Evolutionary conservation across 306 rosid species (phyloP).

Genomic region (Purshia tridentata): DNA sequence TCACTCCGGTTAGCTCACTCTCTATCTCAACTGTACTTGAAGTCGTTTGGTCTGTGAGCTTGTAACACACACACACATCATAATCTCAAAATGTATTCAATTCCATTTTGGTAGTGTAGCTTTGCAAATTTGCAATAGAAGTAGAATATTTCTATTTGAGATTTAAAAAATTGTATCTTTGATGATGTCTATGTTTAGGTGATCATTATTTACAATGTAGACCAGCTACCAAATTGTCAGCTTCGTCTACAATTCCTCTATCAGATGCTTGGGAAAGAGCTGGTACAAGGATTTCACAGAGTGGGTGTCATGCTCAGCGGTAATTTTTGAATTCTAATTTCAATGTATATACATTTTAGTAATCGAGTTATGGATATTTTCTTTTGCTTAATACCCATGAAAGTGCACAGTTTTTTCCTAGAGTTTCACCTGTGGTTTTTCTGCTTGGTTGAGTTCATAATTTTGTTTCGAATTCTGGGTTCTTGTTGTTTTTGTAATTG

Average conservation of each 20-base stretch:
- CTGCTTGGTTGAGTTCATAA: not conserved
- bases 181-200: conserved; percentile 30
- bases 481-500: conserved; percentile 13
- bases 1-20: conserved; percentile 26
- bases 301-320: conserved; percentile 39
- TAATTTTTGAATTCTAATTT: conserved; percentile 16
- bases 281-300: conserved; percentile 21
- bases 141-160: not conserved
- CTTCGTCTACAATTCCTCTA: conserved; percentile 19
- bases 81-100: not conserved
- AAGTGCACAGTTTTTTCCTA: not conserved
- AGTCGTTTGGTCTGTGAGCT: not conserved
- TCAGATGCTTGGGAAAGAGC: conserved; percentile 25
- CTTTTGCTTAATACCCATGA: not conserved
- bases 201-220: conserved; percentile 31
- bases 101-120: conserved; percentile 1
- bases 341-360: not conserved
- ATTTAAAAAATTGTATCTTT: not conserved
- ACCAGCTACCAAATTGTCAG: conserved; percentile 14
- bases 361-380: not conserved
- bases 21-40: not conserved
- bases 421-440: not conserved
- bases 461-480: not conserved
- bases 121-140: not conserved
- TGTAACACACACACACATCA: not conserved